phyloP scores from a whole-genome alignment of 2,329 filamentous ascomycete species.

The Penicillium hordei region DNA sequence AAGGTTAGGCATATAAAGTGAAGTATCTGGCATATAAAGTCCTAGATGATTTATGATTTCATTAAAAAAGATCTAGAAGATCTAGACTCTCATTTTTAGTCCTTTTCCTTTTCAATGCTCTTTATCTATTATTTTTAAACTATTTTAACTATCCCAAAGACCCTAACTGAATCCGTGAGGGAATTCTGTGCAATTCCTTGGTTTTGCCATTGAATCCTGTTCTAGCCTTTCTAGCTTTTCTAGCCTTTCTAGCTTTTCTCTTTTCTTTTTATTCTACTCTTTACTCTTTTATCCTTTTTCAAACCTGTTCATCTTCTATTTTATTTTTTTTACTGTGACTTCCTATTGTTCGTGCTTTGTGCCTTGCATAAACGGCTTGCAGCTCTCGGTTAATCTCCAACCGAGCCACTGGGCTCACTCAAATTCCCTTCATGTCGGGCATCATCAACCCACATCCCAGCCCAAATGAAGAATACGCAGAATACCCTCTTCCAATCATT shows the following conservation, averaged over 20 bases:
- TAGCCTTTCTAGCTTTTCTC: too few relatives aligned
- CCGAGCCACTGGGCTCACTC: constrained; percentile 1
- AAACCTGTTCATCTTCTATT: background rate
- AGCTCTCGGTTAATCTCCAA: constrained; percentile 3
- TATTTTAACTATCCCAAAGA: background rate
- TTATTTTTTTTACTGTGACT: background rate
- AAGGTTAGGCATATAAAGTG: background rate
- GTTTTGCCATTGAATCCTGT: background rate
- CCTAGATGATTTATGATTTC: background rate
- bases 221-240: background rate
- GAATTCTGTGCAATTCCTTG: background rate
- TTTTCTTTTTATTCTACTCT: background rate
- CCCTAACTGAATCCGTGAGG: background rate
- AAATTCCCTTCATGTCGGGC: constrained; percentile 17
- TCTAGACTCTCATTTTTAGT: background rate
- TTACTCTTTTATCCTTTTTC: background rate
- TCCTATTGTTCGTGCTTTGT: background rate
- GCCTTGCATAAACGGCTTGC: constrained; percentile 9
- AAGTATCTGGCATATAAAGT: background rate
- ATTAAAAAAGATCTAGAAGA: background rate
- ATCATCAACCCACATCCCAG: constrained; percentile 22
- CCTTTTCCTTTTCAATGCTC: too few relatives aligned
- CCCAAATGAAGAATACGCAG: constrained; percentile 25
- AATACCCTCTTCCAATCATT: constrained; percentile 18
- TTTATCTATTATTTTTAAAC: background rate